Percentiles rank a stretch among this genome's conserved stretches.
Conservation (phyloP, 2,329 filamentous ascomycete species). For the Paecilomyces sp. region DNA sequence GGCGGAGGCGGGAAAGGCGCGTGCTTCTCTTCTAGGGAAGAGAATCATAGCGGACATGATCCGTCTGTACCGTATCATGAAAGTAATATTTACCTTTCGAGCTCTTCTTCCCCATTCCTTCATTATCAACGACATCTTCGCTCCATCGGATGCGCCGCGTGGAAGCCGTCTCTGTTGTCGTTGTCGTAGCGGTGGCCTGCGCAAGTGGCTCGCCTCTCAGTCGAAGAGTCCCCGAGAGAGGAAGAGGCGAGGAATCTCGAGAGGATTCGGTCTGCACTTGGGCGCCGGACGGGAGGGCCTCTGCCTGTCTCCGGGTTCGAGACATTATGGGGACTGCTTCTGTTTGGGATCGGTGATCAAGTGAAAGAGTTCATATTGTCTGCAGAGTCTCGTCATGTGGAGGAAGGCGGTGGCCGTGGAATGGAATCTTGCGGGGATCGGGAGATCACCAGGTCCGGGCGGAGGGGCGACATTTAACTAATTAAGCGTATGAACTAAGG, state of each 20-base stretch:
- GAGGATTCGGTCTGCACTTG: slow-evolving; percentile 20
- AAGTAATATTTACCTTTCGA: slow-evolving; percentile 64
- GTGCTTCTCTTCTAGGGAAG: too few species aligned
- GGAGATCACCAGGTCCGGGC: not conserved
- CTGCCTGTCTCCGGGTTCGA: slow-evolving; percentile 30
- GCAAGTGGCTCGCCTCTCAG: slow-evolving; percentile 19
- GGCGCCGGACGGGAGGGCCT: slow-evolving; percentile 15
- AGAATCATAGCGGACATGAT: too few species aligned
- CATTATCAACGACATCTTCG: slow-evolving; percentile 89
- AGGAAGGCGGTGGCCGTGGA: not conserved
- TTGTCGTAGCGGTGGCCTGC: slow-evolving; percentile 1
- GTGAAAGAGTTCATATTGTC: not conserved
- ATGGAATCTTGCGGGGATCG: not conserved
- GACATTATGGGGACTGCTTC: slow-evolving; percentile 19
- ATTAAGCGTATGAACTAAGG: not conserved
- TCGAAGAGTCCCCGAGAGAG: slow-evolving; percentile 22
- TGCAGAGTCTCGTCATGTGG: not conserved
- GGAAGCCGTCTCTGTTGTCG: slow-evolving; percentile 18
- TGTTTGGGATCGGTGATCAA: not conserved
- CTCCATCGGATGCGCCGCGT: slow-evolving; percentile 78
- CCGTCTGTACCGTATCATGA: slow-evolving; percentile 1
- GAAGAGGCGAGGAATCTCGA: slow-evolving; percentile 11
- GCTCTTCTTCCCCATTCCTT: slow-evolving; percentile 86
- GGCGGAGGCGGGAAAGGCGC: too few species aligned
- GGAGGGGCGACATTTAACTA: not conserved